Percentiles rank a stretch among this genome's conserved stretches.
Evolutionary conservation across 306 rosid species (phyloP).

Genomic region (Sesbania bispinosa): DNA sequence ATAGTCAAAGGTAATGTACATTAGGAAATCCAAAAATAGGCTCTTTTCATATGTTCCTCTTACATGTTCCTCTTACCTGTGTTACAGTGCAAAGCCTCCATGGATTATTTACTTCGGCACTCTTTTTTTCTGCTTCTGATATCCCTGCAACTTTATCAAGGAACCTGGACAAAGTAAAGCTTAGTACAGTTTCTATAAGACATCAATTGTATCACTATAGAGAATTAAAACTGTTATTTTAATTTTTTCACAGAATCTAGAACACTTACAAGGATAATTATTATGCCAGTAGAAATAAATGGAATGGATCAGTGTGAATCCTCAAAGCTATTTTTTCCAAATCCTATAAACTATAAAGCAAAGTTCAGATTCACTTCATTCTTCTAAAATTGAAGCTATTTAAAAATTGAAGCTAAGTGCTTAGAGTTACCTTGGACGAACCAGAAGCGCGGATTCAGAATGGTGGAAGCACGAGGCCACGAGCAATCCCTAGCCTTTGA

Average conservation of each 20-base stretch:
- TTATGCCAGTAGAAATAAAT: neutral
- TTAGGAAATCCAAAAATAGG: no score
- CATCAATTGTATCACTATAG: neutral
- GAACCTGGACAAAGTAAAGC: slow-evolving; percentile 40
- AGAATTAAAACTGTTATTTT: neutral
- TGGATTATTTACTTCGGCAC: slow-evolving; percentile 44
- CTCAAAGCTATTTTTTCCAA: neutral
- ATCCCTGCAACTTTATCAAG: slow-evolving; percentile 78
- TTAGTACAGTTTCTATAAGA: slow-evolving; percentile 11
- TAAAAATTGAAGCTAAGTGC: no score
- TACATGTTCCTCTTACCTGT: no score
- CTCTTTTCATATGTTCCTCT: no score
- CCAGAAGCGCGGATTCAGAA: no score
- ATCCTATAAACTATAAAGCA: no score
- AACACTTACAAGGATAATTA: neutral
- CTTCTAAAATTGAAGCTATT: no score
- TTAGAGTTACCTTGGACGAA: no score
- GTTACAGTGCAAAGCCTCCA: slow-evolving; percentile 89
- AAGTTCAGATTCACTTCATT: neutral
- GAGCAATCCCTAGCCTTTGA: no score
- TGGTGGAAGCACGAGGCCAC: no score
- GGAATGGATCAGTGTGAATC: neutral
- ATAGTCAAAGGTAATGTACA: no score
- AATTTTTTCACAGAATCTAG: neutral
- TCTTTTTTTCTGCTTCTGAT: slow-evolving; percentile 52